phyloP scores from a whole-genome alignment of 208 protist species.

The Phytomonas sp. region DNA sequence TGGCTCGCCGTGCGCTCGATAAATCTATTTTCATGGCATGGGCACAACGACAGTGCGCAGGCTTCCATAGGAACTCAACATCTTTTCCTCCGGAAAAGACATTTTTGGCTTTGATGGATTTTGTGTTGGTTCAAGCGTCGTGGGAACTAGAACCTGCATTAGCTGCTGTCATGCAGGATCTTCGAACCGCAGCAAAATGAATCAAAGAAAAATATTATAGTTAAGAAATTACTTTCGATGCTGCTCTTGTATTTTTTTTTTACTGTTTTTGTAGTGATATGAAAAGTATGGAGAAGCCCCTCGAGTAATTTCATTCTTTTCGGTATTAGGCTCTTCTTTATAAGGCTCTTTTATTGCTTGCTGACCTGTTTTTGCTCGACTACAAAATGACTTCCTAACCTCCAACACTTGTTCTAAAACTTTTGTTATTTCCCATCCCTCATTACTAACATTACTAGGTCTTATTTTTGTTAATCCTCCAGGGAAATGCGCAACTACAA shows the following conservation, averaged over 20 bases:
- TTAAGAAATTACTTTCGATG: conserved; percentile 4
- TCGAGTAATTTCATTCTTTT: conserved; percentile 2
- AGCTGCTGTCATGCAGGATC: background rate
- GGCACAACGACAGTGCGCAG: background rate
- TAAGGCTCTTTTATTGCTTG: background rate
- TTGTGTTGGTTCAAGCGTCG: background rate
- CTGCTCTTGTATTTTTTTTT: background rate
- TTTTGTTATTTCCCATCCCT: conserved; percentile 12
- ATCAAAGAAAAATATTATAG: background rate
- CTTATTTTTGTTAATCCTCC: conserved; percentile 1
- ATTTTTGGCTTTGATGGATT: conserved; percentile 2
- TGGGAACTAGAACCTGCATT: background rate
- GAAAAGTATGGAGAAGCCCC: background rate
- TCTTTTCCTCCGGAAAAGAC: background rate
- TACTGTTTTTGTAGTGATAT: background rate
- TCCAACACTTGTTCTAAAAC: background rate
- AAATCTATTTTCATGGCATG: conserved; percentile 5
- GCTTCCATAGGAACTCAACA: background rate
- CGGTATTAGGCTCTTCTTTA: conserved; percentile 5
- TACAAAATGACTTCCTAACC: background rate
- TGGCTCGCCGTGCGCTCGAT: background rate
- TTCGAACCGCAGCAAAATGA: background rate
- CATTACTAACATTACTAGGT: background rate
- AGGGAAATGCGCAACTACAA: conserved; percentile 90
- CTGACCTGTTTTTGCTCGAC: conserved; percentile 12